Conservation (phyloP, 768 basidiomycete species). For the Cubamyces lactineus region DNA sequence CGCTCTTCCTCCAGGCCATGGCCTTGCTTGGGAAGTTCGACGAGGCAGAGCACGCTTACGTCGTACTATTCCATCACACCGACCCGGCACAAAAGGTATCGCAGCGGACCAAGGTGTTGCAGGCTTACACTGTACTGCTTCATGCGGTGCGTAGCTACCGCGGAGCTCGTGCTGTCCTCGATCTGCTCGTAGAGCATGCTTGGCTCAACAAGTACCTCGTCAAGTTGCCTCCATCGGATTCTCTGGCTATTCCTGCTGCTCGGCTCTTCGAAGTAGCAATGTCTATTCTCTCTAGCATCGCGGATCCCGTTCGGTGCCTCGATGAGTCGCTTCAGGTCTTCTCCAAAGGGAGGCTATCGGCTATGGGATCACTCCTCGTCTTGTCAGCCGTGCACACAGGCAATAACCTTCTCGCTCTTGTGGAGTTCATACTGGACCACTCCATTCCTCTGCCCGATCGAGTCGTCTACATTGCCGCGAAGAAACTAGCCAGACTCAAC, state of each 20-base stretch:
- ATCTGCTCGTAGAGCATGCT: constrained; percentile 47
- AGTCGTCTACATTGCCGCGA: constrained; percentile 38
- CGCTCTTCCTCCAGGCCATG: constrained; percentile 36
- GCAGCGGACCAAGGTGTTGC: constrained; percentile 29
- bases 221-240: not conserved
- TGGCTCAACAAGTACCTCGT: constrained; percentile 8
- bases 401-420: constrained; percentile 44
- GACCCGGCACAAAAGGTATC: constrained; percentile 14
- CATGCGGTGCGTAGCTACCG: constrained; percentile 39
- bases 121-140: constrained; percentile 45
- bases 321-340: constrained; percentile 35
- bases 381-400: not conserved
- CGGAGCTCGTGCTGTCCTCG: constrained; percentile 39
- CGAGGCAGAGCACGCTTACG: constrained; percentile 37
- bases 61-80: constrained; percentile 9
- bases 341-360: constrained; percentile 36
- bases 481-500: constrained; percentile 45
- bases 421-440: constrained; percentile 44
- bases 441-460: constrained; percentile 34
- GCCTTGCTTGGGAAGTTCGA: constrained; percentile 44
- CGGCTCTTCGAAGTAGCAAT: not conserved
- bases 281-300: not conserved
- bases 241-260: not conserved
- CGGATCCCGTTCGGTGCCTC: constrained; percentile 32
- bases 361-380: constrained; percentile 6